Evolutionary conservation across 2,329 filamentous ascomycete genomes (phyloP).

Genomic region (Cladorrhinum sp.): DNA sequence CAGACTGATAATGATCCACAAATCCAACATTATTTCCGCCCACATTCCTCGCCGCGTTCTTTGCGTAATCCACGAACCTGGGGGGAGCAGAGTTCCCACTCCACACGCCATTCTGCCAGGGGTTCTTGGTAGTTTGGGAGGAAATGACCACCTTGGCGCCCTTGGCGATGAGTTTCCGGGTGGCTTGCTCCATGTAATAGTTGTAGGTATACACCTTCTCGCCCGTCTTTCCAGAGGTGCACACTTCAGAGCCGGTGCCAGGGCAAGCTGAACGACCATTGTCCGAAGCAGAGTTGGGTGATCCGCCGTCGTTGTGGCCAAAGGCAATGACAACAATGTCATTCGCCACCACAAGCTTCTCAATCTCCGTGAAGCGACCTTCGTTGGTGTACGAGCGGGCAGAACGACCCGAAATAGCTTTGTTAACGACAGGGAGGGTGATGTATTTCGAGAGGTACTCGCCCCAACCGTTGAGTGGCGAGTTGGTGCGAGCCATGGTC

Average conservation of each 20-base stretch:
- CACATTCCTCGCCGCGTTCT: constrained; percentile 39
- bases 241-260: constrained; percentile 51
- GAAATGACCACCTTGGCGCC: constrained; percentile 60
- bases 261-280: constrained; percentile 60
- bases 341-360: constrained; percentile 45
- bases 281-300: constrained; percentile 45
- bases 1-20: constrained; percentile 57
- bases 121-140: constrained; percentile 59
- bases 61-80: constrained; percentile 55
- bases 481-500: constrained; percentile 49
- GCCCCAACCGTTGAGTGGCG: constrained; percentile 47
- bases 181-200: constrained; percentile 35
- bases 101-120: constrained; percentile 52
- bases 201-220: constrained; percentile 31
- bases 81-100: constrained; percentile 43
- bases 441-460: constrained; percentile 52
- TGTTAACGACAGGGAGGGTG: constrained; percentile 51
- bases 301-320: constrained; percentile 68
- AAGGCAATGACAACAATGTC: constrained; percentile 69
- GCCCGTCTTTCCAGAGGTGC: constrained; percentile 36
- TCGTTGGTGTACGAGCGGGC: constrained; percentile 62
- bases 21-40: constrained; percentile 43
- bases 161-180: constrained; percentile 40
- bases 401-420: constrained; percentile 60
- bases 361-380: constrained; percentile 56